A percentile compares a stretch with the other conserved stretches of the same genome.
These are phyloP conservation scores for Agapanthus africanus DNA, from an alignment of 106 monocot genomes.

Conservation along the genomic window DNA sequence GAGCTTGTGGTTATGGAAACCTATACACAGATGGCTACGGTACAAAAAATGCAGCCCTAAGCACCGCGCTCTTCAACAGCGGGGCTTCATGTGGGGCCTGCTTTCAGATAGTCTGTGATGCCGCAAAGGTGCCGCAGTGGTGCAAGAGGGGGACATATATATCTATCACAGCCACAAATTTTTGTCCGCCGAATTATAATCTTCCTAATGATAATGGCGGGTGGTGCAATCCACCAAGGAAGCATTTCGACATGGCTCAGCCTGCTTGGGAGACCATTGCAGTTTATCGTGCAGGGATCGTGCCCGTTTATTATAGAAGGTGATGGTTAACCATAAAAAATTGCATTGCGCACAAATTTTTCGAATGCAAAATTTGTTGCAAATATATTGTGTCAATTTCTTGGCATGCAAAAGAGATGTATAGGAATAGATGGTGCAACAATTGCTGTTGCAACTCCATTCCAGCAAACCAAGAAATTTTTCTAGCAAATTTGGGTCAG, in stretches of 20 bases:
- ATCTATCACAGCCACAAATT: conserved; percentile 56
- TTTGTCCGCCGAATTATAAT: conserved; percentile 60
- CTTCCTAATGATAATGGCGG: conserved; percentile 57
- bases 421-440: no score
- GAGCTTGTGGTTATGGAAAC: conserved; percentile 57
- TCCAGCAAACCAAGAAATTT: no score
- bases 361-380: no score
- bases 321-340: conserved; percentile 12
- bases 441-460: no score
- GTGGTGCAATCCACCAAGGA: conserved; percentile 56
- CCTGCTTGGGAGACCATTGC: conserved; percentile 62
- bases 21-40: conserved; percentile 42
- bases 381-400: no score
- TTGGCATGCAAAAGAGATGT: no score
- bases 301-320: conserved; percentile 54
- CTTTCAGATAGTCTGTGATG: conserved; percentile 34
- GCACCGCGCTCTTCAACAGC: conserved; percentile 66
- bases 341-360: no score
- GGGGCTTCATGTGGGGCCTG: conserved; percentile 51
- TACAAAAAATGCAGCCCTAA: conserved; percentile 55
- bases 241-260: conserved; percentile 68
- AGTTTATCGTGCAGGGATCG: conserved; percentile 41
- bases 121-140: conserved; percentile 12
- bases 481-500: no score
- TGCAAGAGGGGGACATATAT: conserved; percentile 34